Conservation (phyloP, 345 rosid genomes). For the Lepidium africanum region DNA sequence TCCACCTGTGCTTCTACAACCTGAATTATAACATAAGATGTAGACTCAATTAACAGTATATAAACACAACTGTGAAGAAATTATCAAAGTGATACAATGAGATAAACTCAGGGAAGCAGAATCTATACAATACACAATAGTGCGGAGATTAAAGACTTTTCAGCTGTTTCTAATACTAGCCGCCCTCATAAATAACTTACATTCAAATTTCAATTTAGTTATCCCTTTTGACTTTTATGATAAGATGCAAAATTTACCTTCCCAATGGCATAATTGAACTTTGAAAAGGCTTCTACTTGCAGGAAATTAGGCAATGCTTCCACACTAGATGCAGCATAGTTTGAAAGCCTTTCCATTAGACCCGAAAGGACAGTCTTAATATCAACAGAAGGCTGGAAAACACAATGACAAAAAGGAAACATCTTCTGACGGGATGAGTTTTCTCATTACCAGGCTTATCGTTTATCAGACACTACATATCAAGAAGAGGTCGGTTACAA, state of each 20-base stretch:
- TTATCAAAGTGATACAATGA: background rate
- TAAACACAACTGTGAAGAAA: background rate
- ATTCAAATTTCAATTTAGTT: background rate
- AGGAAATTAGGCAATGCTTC: slow-evolving; percentile 93
- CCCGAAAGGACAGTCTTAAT: slow-evolving; percentile 89
- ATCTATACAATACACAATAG: background rate
- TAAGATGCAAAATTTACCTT: slow-evolving; percentile 45
- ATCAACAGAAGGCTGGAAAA: slow-evolving; percentile 84
- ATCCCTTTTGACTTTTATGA: background rate
- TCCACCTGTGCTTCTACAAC: slow-evolving; percentile 92
- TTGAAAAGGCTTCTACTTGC: slow-evolving; percentile 97
- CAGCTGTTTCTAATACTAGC: background rate
- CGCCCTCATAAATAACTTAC: background rate
- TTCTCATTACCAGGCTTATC: background rate
- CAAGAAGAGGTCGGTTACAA: background rate
- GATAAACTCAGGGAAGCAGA: background rate
- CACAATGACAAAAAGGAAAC: slow-evolving; percentile 6
- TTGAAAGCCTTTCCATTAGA: slow-evolving; percentile 96
- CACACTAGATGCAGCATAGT: slow-evolving; percentile 85
- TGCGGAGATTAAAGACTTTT: background rate
- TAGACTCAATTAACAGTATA: slow-evolving; percentile 4
- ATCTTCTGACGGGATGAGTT: slow-evolving; percentile 10
- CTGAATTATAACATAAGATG: slow-evolving; percentile 36
- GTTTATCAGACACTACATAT: background rate
- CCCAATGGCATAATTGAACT: slow-evolving; percentile 89